Evolutionary conservation across 805 yeast species (phyloP), one percentile per base, ranked within the genome.

Genomic region (Metschnikowia chrysomelidarum): DNA sequence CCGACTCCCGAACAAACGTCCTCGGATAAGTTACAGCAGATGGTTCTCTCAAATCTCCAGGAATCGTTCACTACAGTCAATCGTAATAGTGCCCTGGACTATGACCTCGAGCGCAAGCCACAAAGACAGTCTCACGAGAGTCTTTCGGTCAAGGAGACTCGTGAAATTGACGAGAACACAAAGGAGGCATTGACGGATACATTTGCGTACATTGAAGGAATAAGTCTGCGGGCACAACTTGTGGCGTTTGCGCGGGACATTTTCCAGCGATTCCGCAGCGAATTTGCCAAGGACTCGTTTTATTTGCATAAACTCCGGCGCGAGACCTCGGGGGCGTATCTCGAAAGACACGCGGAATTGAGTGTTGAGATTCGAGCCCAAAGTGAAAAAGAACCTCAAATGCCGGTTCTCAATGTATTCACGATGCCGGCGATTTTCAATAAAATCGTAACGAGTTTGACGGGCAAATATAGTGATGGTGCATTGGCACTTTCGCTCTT

Each of bases 391-490:
- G 16, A 27, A 8, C 62, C 67, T 2, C 30, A 37, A 7, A 22
- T 27, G 1, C 70, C 71, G 2, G 30, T 41, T 1, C 38, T 64
- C 25, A 64, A 65, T 32, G 58, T 47, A 9, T 47, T 57, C 20
- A 62, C 72, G 0, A 43, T 65, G 34, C 71, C 73, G 1, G 43
- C 57, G 12, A 31, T 67, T 3, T 56, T 66, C 49, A 67, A 67
- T 43, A 47, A 53, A 14, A 43, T 59, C 24, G 34, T 67, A 12
- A 48, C 57, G 22, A 40, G 45, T 5, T 38, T 56, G 11, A 41
- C 50, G 19, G 48, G 47, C 28, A 53, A 56, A 37, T 53, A 53
- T 36, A 43, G 56, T 29, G 66, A 64, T 36, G 71, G 71, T 2
- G 58, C 56, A 28, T 47, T 64, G 41, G 60, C 69, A 1, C 42